A percentile compares a stretch with the other conserved stretches of the same genome.
These are phyloP conservation scores for Dactylorhiza incarnata DNA, from an alignment of 106 monocot genomes.

Conservation along the genomic window DNA sequence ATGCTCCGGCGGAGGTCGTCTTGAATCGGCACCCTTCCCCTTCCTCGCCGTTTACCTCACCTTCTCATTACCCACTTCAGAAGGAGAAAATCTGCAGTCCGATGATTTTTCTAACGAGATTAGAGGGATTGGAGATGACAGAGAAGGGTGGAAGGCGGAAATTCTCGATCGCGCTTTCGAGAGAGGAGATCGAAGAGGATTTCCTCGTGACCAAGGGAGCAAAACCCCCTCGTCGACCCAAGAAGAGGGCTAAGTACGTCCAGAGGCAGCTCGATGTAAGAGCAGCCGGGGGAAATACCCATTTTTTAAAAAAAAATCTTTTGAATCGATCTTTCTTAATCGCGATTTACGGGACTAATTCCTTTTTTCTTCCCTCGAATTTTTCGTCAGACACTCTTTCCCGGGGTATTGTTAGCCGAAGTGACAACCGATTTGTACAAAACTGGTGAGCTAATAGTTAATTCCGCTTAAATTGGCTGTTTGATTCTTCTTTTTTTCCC, in stretches of 20 bases:
- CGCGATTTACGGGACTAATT: background rate
- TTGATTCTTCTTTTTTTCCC: background rate
- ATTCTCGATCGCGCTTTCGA: conserved; percentile 59
- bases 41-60: background rate
- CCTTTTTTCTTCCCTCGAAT: background rate
- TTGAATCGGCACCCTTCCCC: conserved; percentile 4
- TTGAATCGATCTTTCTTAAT: background rate
- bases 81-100: background rate
- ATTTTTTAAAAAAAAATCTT: background rate
- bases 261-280: conserved; percentile 29
- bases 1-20: conserved; percentile 5
- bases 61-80: background rate
- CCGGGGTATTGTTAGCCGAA: conserved; percentile 26
- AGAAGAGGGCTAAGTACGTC: conserved; percentile 63
- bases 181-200: conserved; percentile 80
- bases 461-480: too few relatives aligned
- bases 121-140: conserved; percentile 32
- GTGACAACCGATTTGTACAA: conserved; percentile 31
- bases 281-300: background rate
- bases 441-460: conserved; percentile 11
- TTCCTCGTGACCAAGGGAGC: conserved; percentile 65
- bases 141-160: conserved; percentile 73
- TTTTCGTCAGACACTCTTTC: conserved; percentile 18
- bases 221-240: conserved; percentile 63
- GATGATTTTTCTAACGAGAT: background rate